phyloP scores from a whole-genome alignment of 129 eudicot genomes.

The Artemisia annua region DNA sequence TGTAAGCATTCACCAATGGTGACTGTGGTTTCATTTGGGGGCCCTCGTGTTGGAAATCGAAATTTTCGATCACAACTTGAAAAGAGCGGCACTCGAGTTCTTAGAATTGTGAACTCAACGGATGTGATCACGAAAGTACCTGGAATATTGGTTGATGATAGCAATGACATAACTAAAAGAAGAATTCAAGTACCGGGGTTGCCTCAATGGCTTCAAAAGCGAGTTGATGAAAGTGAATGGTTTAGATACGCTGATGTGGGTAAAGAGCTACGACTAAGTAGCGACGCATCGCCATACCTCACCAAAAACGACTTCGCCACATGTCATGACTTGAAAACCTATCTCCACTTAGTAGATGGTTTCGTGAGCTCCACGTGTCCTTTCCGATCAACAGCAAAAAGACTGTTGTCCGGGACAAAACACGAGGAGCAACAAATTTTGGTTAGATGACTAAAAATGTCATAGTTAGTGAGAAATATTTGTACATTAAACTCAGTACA shows the following conservation, averaged over 20 bases:
- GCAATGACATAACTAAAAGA: slow-evolving; percentile 18
- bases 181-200: slow-evolving; percentile 23
- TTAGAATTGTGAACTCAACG: slow-evolving; percentile 74
- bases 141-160: slow-evolving; percentile 54
- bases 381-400: slow-evolving; percentile 49
- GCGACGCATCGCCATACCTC: slow-evolving; percentile 55
- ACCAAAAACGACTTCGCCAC: slow-evolving; percentile 52
- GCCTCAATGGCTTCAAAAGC: slow-evolving; percentile 49
- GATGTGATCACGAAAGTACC: slow-evolving; percentile 85
- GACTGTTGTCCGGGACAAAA: slow-evolving; percentile 29
- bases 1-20: slow-evolving; percentile 56
- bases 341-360: slow-evolving; percentile 62
- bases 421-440: slow-evolving; percentile 31
- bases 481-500: not conserved
- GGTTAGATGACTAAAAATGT: slow-evolving; percentile 30
- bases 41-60: slow-evolving; percentile 74
- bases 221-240: slow-evolving; percentile 53
- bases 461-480: not conserved
- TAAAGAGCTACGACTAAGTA: slow-evolving; percentile 67
- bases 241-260: slow-evolving; percentile 82
- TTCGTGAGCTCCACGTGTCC: slow-evolving; percentile 78
- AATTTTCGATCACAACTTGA: slow-evolving; percentile 61
- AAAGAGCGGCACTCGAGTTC: slow-evolving; percentile 59
- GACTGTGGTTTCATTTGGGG: slow-evolving; percentile 82
- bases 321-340: slow-evolving; percentile 86